These are phyloP conservation scores for Wickerhamiella infanticola DNA, from an alignment of 1,139 yeast genomes.

Conservation along the genomic window DNA sequence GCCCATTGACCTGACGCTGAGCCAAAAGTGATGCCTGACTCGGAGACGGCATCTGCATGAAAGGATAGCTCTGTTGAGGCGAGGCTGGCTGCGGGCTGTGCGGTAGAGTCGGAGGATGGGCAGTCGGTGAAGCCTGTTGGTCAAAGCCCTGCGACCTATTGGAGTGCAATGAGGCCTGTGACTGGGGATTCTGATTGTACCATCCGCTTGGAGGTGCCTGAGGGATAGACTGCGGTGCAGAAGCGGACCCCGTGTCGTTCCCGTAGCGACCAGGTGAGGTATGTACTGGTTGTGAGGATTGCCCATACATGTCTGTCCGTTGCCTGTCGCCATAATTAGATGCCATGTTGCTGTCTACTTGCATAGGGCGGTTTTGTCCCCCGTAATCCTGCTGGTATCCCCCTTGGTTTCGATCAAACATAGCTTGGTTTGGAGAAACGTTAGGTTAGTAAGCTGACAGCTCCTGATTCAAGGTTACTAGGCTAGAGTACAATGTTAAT, in stretches of 20 bases:
- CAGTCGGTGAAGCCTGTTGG: background rate
- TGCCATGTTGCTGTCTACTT: background rate
- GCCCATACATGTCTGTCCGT: background rate
- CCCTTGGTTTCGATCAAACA: background rate
- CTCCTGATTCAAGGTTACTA: too few species aligned
- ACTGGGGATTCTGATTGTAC: background rate
- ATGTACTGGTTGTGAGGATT: background rate
- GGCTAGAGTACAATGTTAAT: too few species aligned
- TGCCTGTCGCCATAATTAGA: background rate
- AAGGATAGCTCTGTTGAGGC: slow-evolving; percentile 10
- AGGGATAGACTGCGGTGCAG: background rate
- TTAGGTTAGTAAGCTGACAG: too few species aligned
- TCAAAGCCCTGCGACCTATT: background rate
- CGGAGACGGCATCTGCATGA: slow-evolving; percentile 18
- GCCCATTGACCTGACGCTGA: background rate
- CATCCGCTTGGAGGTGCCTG: background rate
- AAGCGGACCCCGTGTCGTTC: background rate
- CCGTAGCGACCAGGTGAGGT: background rate
- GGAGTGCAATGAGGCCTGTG: background rate
- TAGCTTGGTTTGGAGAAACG: background rate
- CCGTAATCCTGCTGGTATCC: background rate
- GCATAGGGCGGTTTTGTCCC: background rate
- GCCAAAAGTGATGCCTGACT: slow-evolving; percentile 17
- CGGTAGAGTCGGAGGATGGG: background rate
- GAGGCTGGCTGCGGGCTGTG: background rate